Conservation (phyloP, 768 basidiomycete species). For the Candolleomyces aberdarensis region DNA sequence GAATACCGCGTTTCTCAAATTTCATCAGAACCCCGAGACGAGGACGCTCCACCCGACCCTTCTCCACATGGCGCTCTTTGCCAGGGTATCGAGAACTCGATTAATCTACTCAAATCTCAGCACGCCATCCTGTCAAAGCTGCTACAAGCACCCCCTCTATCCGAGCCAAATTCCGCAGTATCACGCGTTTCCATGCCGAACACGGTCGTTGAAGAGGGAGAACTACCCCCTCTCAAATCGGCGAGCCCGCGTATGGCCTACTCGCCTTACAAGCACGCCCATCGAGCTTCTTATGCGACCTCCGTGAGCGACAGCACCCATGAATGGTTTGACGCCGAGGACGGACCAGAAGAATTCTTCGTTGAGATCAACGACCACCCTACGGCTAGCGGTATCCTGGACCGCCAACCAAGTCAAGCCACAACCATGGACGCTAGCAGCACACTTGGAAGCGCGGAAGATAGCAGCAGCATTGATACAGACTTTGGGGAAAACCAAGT, state of each 20-base stretch:
- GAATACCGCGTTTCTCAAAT: too few relatives aligned
- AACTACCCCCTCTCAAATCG: constrained; percentile 14
- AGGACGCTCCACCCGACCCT: constrained; percentile 12
- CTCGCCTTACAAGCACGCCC: constrained; percentile 16
- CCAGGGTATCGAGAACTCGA: neutral
- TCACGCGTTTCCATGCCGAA: constrained; percentile 11
- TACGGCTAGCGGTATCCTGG: constrained; percentile 27
- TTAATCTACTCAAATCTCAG: constrained; percentile 7
- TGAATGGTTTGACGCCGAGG: constrained; percentile 82
- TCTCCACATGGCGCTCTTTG: neutral
- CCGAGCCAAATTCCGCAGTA: constrained; percentile 3
- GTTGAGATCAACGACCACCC: constrained; percentile 45
- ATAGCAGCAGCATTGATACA: constrained; percentile 52
- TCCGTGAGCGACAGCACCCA: constrained; percentile 46
- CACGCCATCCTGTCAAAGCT: constrained; percentile 8
- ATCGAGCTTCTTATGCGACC: constrained; percentile 46
- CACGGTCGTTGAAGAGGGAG: constrained; percentile 4
- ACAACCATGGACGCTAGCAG: constrained; percentile 38
- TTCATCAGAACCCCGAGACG: neutral
- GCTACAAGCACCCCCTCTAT: neutral
- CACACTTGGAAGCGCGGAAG: constrained; percentile 32
- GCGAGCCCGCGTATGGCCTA: constrained; percentile 14
- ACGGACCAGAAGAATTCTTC: constrained; percentile 65
- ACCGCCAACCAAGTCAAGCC: constrained; percentile 33
- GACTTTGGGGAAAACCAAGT: constrained; percentile 39